A percentile compares a stretch with the other conserved stretches of the same genome.
Evolutionary conservation across 2,329 filamentous ascomycete species (phyloP).

Genomic region (Alternaria sp.): DNA sequence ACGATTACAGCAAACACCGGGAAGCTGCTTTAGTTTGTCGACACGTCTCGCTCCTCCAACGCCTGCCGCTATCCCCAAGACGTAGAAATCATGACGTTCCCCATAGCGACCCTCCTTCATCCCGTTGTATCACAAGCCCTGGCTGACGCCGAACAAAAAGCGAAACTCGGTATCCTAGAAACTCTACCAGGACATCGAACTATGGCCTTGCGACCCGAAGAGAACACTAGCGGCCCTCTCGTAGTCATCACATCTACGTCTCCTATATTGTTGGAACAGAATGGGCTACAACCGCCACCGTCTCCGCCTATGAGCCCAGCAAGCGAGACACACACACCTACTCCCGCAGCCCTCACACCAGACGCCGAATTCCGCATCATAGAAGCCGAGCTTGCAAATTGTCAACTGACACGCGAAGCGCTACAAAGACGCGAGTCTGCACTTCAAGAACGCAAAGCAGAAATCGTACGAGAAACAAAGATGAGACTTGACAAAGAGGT

Average conservation of each 20-base stretch:
- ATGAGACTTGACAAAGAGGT: background rate
- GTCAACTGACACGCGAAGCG: background rate
- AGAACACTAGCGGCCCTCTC: background rate
- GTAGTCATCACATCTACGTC: no score
- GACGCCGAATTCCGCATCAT: background rate
- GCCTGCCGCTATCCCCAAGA: background rate
- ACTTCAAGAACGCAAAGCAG: background rate
- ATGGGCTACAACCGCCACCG: no score
- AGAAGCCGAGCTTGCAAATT: background rate
- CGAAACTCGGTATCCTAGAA: background rate
- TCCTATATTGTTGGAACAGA: no score
- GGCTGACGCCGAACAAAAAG: background rate
- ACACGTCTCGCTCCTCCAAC: background rate
- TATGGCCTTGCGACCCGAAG: background rate
- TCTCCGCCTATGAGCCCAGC: no score
- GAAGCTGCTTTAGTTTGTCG: background rate
- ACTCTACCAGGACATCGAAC: background rate
- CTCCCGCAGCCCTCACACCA: background rate
- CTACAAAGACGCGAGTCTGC: background rate
- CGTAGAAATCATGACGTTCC: background rate
- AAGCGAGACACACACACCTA: background rate
- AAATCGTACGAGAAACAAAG: background rate
- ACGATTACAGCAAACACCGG: background rate
- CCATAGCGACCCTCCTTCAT: background rate
- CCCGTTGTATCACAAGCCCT: background rate